These are phyloP conservation scores for Fraxinus latifolia DNA, from an alignment of 305 asterid genomes.

Conservation along the genomic window DNA sequence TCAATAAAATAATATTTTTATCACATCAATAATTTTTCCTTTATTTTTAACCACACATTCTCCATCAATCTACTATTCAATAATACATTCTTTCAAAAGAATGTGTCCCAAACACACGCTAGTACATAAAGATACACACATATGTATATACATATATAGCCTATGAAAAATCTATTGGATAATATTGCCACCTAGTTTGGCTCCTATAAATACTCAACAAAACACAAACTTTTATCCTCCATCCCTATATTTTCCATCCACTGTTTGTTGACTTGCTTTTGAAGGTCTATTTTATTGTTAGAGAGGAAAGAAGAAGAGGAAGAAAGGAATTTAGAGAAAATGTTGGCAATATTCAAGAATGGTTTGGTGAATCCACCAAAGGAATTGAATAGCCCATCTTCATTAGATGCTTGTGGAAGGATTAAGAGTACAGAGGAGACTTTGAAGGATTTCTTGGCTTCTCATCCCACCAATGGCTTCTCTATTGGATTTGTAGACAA, in stretches of 20 bases:
- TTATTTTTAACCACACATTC: no score
- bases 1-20: no score
- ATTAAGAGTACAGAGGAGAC: constrained; percentile 46
- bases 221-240: neutral
- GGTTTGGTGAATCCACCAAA: constrained; percentile 71
- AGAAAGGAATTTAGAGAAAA: constrained; percentile 24
- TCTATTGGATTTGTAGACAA: constrained; percentile 32
- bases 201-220: neutral
- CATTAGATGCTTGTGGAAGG: constrained; percentile 22
- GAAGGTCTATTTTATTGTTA: neutral
- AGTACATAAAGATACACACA: neutral
- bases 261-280: neutral
- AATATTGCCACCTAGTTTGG: constrained; percentile 28
- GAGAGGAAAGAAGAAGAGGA: neutral
- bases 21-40: no score
- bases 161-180: constrained; percentile 20
- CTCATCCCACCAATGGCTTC: constrained; percentile 46
- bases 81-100: no score
- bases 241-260: constrained; percentile 21
- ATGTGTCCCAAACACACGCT: no score
- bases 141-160: neutral
- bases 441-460: constrained; percentile 52
- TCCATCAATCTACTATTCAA: no score
- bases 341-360: constrained; percentile 78
- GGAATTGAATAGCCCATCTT: constrained; percentile 70